These are phyloP conservation scores for Styphnolobium japonicum DNA, from an alignment of 306 rosid genomes.

Conservation along the genomic window DNA sequence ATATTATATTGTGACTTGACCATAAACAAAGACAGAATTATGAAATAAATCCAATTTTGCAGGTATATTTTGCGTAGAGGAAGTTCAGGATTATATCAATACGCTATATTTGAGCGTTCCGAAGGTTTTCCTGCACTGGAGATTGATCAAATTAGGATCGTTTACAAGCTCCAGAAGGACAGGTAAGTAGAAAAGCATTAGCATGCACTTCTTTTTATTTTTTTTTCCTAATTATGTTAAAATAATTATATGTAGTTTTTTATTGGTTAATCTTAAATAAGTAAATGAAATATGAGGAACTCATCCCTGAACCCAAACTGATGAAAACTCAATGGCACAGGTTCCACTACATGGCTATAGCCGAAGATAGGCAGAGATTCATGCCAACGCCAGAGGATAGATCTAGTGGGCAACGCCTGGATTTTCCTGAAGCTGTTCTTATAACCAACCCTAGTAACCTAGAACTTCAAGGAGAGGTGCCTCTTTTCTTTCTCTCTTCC, in stretches of 20 bases:
- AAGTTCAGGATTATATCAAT: conserved; percentile 55
- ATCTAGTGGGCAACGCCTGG: conserved; percentile 22
- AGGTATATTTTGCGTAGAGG: conserved; percentile 55
- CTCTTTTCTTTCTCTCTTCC: background rate
- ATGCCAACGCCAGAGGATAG: conserved; percentile 52
- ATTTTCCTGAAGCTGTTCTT: conserved; percentile 50
- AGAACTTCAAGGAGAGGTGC: conserved; percentile 48
- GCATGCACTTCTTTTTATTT: background rate
- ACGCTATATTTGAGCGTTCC: conserved; percentile 47
- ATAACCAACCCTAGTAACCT: conserved; percentile 36
- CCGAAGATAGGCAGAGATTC: conserved; percentile 45
- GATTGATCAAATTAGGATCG: conserved; percentile 45
- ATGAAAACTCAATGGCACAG: conserved; percentile 15
- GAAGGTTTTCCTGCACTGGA: conserved; percentile 42
- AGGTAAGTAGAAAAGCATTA: conserved; percentile 22
- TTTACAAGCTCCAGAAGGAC: conserved; percentile 38
- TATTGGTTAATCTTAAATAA: too few relatives aligned
- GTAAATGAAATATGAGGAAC: too few relatives aligned
- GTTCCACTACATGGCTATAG: conserved; percentile 54
- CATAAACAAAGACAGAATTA: too few relatives aligned
- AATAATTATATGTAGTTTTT: too few relatives aligned
- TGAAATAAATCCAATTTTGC: background rate
- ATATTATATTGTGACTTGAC: too few relatives aligned
- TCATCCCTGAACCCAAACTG: too few relatives aligned
- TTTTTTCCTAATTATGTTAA: background rate